Evolutionary conservation across 345 rosid species (phyloP), one percentile per base, ranked within the genome.

Genomic region (Hibiscus syriacus): DNA sequence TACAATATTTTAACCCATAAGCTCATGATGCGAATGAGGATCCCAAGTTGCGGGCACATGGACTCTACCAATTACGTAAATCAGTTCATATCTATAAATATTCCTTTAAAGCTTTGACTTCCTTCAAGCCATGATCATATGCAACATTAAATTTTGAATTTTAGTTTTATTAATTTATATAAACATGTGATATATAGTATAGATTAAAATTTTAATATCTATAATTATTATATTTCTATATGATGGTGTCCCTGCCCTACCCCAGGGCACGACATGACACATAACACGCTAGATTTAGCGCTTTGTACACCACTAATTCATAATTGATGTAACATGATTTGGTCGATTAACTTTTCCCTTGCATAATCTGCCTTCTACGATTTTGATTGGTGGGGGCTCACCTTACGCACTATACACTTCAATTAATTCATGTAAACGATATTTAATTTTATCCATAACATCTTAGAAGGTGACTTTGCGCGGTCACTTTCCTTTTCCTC

Each of bases 31-130:
- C 55, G 27, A 19, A 50, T n/a, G 55, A 64, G 55, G 36, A 25
- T 27, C 36, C 52, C 23, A 46, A 25, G 30, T 39, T 36, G 65
- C 12, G 43, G 38, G 65, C 65, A 69, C 72, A 69, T 69, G 72
- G 65, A 69, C 5, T 12, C 38, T 25, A 32, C 26, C 71, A 68
- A 55, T 20, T n/a, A n/a, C n/a, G 23, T 63, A 36, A 63, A 68
- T 27, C 53, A 39, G 23, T 52, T 17, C 6, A 13, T 4, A n/a
- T n/a, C 38, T 52, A 34, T 23, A 34, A 54, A 53, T 23, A 19
- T 6, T 56, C 10, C 38, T 38, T 27, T 55, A 5, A 14, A 27
- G 38, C 60, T 55, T 27, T 55, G 20, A 59, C 14, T 19, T 65
- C 26, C 26, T 48, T 5, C 1, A 2, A 22, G 20, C 17, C 19